Base-by-base conservation (phyloP, 345 rosid species). In the Lepidium sativum region DNA sequence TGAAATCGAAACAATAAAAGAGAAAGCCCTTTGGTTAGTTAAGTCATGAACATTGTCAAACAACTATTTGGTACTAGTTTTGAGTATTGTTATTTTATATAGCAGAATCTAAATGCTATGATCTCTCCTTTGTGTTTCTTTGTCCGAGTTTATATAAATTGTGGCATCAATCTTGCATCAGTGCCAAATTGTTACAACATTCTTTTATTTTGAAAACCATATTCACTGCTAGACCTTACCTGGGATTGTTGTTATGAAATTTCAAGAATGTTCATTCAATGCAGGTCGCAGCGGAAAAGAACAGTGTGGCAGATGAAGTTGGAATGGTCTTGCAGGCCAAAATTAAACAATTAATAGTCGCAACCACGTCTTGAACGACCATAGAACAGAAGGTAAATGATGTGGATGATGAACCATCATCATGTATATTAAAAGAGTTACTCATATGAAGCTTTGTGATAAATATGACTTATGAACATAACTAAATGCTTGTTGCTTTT, bases 271-370 rank as follows among this genome's bases (percentile, higher is more conserved):
- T 58, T 52, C 14, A 2, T 59, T n/a, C 25, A 60, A 54, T 65
- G 78, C 83, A 94, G 99, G 89, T 94, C 55, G 92, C 96, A 15
- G 72, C 96, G 2, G 86, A 88, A 65, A 94, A 94, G 97, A 91
- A 88, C 80, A 82, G 57, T 10, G 60, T 88, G 38, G 87, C 95
- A 43, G 96, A 90, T 72, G 99, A 94, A 77, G 96, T 89, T 15
- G 84, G 84, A 20, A 83, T 76, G 53, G 63, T 86, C 37, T 78
- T 90, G 60, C 96, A 90, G 68, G 67, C 84, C 16, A 90, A 86
- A 69, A 42, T 90, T 80, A 90, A 79, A 71, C 95, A 86, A 38
- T 48, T 83, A 70, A 68, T 80, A 38, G 78, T 85, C 25, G 49
- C 87, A 35, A 69, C 66, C 21, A 63, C 69, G 11, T 67, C 60